These are phyloP conservation scores for Fraxinus latifolia DNA, from an alignment of 305 asterid genomes.

Conservation along the genomic window DNA sequence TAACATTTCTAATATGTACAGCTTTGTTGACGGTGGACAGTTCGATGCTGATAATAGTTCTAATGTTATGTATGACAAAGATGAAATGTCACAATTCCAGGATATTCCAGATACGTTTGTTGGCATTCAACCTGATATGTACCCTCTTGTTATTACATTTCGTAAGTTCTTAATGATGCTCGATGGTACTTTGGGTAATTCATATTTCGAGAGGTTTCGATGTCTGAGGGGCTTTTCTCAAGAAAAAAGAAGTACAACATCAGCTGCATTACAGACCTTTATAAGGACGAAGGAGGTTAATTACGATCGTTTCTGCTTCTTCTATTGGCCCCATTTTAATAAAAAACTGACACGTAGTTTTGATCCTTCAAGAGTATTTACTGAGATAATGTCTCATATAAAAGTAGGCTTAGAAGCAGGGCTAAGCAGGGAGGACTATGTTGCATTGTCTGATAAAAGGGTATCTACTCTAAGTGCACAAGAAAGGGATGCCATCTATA, in stretches of 20 bases:
- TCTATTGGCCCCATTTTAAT: conserved; percentile 70
- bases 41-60: conserved; percentile 21
- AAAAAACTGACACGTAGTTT: conserved; percentile 40
- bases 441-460: conserved; percentile 42
- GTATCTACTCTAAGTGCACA: conserved; percentile 41
- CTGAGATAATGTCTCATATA: conserved; percentile 67
- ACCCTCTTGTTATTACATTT: conserved; percentile 61
- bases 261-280: conserved; percentile 43
- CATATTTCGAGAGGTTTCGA: conserved; percentile 54
- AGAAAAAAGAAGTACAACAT: conserved; percentile 31
- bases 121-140: conserved; percentile 36
- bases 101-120: conserved; percentile 53
- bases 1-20: conserved; percentile 23
- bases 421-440: conserved; percentile 38
- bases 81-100: conserved; percentile 38
- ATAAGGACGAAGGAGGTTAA: conserved; percentile 60
- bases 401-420: conserved; percentile 57
- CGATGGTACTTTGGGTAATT: conserved; percentile 52
- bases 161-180: conserved; percentile 65
- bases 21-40: conserved; percentile 36
- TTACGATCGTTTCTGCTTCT: conserved; percentile 45
- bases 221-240: conserved; percentile 25
- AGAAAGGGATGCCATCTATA: conserved; percentile 42
- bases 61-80: conserved; percentile 40
- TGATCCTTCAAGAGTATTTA: conserved; percentile 59